Evolutionary conservation across 1,284 basidiomycete species (phyloP).

Genomic region (Agaricales sp.): DNA sequence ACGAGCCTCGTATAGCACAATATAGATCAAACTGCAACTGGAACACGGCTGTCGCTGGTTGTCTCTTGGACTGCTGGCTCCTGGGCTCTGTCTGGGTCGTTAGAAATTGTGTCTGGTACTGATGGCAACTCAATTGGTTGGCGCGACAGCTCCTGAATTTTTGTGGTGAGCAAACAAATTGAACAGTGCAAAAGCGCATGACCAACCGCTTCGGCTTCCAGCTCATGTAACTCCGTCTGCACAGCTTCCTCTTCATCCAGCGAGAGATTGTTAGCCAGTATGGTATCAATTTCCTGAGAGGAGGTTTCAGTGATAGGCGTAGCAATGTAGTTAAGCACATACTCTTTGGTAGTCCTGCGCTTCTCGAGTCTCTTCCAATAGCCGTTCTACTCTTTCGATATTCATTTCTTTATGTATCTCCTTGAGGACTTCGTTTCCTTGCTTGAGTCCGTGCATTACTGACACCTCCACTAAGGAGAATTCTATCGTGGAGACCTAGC

Average conservation of each 20-base stretch:
- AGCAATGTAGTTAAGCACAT: slow-evolving; percentile 16
- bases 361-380: slow-evolving; percentile 88
- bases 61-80: too few relatives aligned
- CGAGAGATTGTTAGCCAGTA: slow-evolving; percentile 75
- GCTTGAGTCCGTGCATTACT: slow-evolving; percentile 85
- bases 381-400: slow-evolving; percentile 84
- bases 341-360: slow-evolving; percentile 89
- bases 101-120: slow-evolving; percentile 3
- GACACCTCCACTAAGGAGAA: slow-evolving; percentile 93
- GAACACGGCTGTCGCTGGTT: too few relatives aligned
- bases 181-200: background rate
- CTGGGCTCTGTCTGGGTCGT: too few relatives aligned
- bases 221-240: slow-evolving; percentile 63
- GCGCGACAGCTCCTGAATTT: slow-evolving; percentile 10
- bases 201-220: slow-evolving; percentile 56
- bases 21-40: too few relatives aligned
- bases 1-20: too few relatives aligned
- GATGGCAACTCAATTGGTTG: slow-evolving; percentile 16
- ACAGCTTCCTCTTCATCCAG: slow-evolving; percentile 92
- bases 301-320: slow-evolving; percentile 4
- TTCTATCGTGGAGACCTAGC: slow-evolving; percentile 88
- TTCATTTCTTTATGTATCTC: slow-evolving; percentile 93
- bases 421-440: slow-evolving; percentile 88
- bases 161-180: background rate
- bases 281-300: slow-evolving; percentile 80